phyloP scores from a whole-genome alignment of 208 protist genomes.

The Leishmania martiniquensis region DNA sequence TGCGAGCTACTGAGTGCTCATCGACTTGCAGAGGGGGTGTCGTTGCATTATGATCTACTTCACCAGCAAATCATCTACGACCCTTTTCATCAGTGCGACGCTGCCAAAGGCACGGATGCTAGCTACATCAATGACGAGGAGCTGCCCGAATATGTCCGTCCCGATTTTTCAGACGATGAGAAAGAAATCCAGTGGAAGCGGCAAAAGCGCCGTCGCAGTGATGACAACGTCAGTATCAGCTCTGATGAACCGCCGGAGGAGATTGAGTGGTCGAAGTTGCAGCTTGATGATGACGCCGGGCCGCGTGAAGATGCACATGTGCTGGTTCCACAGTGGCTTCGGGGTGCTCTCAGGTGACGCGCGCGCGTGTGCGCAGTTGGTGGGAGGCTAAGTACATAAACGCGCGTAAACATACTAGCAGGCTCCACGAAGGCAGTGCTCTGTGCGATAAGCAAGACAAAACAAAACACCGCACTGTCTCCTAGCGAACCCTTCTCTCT shows the following conservation, averaged over 20 bases:
- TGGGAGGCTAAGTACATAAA: not conserved
- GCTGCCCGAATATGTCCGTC: slow-evolving; percentile 75
- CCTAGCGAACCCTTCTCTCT: not conserved
- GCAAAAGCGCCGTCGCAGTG: slow-evolving; percentile 27
- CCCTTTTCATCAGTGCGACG: slow-evolving; percentile 57
- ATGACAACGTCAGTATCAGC: slow-evolving; percentile 41
- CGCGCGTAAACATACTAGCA: not conserved
- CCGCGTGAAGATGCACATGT: not conserved
- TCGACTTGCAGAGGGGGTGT: slow-evolving; percentile 20
- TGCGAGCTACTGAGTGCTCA: slow-evolving; percentile 9
- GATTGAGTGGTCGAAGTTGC: slow-evolving; percentile 42
- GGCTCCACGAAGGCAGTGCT: not conserved
- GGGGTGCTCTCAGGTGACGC: not conserved
- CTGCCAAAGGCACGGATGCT: slow-evolving; percentile 71
- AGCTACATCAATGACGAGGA: slow-evolving; percentile 92
- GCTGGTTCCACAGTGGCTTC: slow-evolving; percentile 28
- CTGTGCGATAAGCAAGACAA: not conserved
- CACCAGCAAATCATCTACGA: slow-evolving; percentile 64
- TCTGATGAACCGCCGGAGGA: slow-evolving; percentile 45
- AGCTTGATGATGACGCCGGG: slow-evolving; percentile 28
- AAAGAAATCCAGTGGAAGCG: slow-evolving; percentile 86
- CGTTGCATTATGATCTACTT: slow-evolving; percentile 63
- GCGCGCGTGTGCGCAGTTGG: no score
- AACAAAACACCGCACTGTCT: no score
- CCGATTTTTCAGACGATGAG: slow-evolving; percentile 91